Evolutionary conservation across 805 yeast genomes (phyloP).

Genomic region (Yarrowia sp.): DNA sequence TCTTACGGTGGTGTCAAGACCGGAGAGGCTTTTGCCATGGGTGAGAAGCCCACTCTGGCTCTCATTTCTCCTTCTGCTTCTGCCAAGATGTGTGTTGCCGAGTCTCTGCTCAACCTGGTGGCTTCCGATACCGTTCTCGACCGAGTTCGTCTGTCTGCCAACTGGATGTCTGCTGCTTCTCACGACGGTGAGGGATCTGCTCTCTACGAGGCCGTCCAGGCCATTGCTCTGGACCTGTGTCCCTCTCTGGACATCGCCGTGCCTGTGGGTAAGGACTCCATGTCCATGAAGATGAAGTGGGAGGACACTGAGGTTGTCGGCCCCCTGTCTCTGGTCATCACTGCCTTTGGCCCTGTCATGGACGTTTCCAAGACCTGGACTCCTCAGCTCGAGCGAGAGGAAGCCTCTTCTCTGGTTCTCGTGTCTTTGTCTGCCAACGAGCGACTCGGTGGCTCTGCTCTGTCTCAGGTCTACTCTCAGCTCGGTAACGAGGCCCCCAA

Average conservation of each 20-base stretch:
- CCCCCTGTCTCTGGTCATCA: slow-evolving; percentile 89
- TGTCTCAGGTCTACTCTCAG: slow-evolving; percentile 91
- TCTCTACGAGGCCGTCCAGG: slow-evolving; percentile 95
- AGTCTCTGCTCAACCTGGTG: slow-evolving; percentile 81
- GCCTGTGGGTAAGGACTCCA: slow-evolving; percentile 98
- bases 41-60: slow-evolving; percentile 93
- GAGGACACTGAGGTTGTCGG: slow-evolving; percentile 82
- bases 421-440: slow-evolving; percentile 76
- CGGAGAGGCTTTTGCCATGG: slow-evolving; percentile 99
- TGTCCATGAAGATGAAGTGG: slow-evolving; percentile 99
- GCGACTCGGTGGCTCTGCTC: slow-evolving; percentile 90
- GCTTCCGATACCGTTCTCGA: slow-evolving; percentile 87
- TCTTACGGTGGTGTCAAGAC: slow-evolving; percentile 82
- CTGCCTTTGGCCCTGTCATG: slow-evolving; percentile 88
- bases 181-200: slow-evolving; percentile 95
- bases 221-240: slow-evolving; percentile 91
- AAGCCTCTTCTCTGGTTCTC: slow-evolving; percentile 61
- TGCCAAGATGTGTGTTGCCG: slow-evolving; percentile 95
- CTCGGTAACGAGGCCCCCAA: slow-evolving; percentile 85
- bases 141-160: slow-evolving; percentile 87
- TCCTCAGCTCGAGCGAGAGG: slow-evolving; percentile 70
- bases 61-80: slow-evolving; percentile 87
- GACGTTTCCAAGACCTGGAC: slow-evolving; percentile 95
- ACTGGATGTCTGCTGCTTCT: slow-evolving; percentile 99
- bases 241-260: slow-evolving; percentile 90